Base-by-base conservation (phyloP, 116 monocot species). In the Zostera marina region DNA sequence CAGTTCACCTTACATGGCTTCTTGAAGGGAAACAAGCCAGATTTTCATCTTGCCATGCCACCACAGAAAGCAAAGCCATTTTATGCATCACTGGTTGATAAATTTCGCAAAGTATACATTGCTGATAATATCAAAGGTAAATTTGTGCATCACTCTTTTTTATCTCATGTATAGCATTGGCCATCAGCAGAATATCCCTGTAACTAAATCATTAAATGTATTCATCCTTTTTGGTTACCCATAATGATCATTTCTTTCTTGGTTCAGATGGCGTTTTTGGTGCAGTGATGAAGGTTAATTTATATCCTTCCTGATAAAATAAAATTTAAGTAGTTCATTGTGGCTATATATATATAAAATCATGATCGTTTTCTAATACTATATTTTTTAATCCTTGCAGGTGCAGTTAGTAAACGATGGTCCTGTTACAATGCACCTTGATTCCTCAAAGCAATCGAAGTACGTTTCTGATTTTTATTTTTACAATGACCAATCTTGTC, bases 41-140 rank as follows among this genome's bases (percentile, higher is more conserved):
- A 92, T 76, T 92, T 92, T 74, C 92, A 92, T 71, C 74, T 84
- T 13, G 84, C 92, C 8, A 92, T 92, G 92, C 76, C 80, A 66
- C 83, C 92, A 61, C 69, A 80, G 21, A 76, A 71, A 69, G 92
- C 92, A 65, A 87, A 77, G 24, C 62, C 54, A 42, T 87, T 87
- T 52, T 92, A 92, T 81, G 73, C 72, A 59, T 78, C 76, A 32
- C 52, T 92, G 47, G 83, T 92, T 65, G 78, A 87, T 17, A 92
- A 81, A 41, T 83, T 92, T 56, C 68, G 64, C 24, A 76, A 60
- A 68, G 59, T 75, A 51, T 92, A 92, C 66, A 66, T 41, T 52
- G 53, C 67, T 54, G 78, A 79, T 68, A 66, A 70, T 54, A 67
- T 92, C 23, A 87, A 92, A 92, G 92, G 92, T 87, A 32, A 32